These are phyloP conservation scores for Metarhizium humberi DNA, from an alignment of 2,329 filamentous ascomycete species.

Conservation along the genomic window DNA sequence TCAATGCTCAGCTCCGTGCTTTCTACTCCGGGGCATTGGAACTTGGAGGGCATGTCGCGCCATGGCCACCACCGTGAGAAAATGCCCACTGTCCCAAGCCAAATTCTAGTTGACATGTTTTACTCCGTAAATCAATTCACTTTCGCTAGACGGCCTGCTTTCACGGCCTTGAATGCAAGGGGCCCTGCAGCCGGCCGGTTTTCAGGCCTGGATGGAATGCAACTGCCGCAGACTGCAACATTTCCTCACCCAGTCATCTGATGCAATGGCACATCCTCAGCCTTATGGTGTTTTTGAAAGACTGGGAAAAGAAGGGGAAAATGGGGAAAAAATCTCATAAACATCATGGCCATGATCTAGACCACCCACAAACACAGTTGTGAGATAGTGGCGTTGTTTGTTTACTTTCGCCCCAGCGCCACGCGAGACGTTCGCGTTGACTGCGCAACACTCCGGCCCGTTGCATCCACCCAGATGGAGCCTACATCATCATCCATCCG, in stretches of 20 bases:
- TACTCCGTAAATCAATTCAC: too few relatives aligned
- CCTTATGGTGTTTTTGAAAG: too few relatives aligned
- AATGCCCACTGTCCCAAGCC: background rate
- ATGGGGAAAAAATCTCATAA: too few relatives aligned
- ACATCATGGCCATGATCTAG: too few relatives aligned
- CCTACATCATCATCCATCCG: background rate
- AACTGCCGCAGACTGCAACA: too few relatives aligned
- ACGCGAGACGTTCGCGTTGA: constrained; percentile 2
- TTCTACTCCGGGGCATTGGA: background rate
- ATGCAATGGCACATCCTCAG: too few relatives aligned
- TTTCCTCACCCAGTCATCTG: too few relatives aligned
- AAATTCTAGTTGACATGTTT: too few relatives aligned
- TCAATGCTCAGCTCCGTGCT: background rate
- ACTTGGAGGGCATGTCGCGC: background rate
- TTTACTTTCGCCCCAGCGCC: constrained; percentile 1
- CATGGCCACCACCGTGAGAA: background rate
- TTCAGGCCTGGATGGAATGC: background rate
- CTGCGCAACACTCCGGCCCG: background rate
- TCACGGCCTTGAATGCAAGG: background rate
- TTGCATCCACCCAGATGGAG: background rate
- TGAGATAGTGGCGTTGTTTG: constrained; percentile 1
- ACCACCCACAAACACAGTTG: background rate
- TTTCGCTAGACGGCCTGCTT: background rate
- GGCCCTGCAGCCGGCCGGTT: background rate
- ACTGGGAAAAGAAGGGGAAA: too few relatives aligned